phyloP scores from a whole-genome alignment of 208 protist species.

The Balamuthia mandrillaris region DNA sequence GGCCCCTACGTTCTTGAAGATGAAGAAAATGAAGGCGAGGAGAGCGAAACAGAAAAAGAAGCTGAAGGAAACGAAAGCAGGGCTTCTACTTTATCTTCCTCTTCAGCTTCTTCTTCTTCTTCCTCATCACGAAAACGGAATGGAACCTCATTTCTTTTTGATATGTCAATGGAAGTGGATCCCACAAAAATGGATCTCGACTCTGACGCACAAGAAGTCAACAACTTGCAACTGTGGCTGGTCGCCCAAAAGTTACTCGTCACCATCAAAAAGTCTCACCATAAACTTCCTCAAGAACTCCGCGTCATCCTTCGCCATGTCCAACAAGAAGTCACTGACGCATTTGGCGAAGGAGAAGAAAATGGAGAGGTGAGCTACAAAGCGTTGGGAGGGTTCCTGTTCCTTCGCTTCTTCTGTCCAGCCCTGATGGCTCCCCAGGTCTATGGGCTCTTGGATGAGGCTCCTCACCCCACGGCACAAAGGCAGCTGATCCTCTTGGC shows the following conservation, averaged over 20 bases:
- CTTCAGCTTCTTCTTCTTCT: too few relatives aligned
- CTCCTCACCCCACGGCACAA: slow-evolving; percentile 5
- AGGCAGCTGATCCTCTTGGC: slow-evolving; percentile 6
- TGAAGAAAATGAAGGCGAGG: too few relatives aligned
- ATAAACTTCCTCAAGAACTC: background rate
- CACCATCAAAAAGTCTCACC: background rate
- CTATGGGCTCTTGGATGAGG: background rate
- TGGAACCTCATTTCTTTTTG: too few relatives aligned
- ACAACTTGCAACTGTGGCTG: slow-evolving; percentile 28
- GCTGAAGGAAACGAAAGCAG: too few relatives aligned
- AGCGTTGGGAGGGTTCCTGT: slow-evolving; percentile 30
- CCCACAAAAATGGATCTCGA: background rate
- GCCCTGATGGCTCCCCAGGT: background rate
- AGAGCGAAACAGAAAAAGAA: too few relatives aligned
- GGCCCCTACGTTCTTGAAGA: too few relatives aligned
- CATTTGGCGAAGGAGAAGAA: too few relatives aligned
- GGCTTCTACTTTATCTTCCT: too few relatives aligned
- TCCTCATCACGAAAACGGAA: too few relatives aligned
- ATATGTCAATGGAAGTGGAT: slow-evolving; percentile 35
- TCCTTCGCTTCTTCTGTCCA: slow-evolving; percentile 23
- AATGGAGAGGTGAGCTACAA: too few relatives aligned
- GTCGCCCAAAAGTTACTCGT: slow-evolving; percentile 25
- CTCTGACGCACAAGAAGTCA: background rate
- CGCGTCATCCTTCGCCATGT: background rate
- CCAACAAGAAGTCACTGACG: slow-evolving; percentile 4